These are phyloP conservation scores for Aspergillus hancockii DNA, from an alignment of 495 filamentous ascomycete species.

Conservation along the genomic window DNA sequence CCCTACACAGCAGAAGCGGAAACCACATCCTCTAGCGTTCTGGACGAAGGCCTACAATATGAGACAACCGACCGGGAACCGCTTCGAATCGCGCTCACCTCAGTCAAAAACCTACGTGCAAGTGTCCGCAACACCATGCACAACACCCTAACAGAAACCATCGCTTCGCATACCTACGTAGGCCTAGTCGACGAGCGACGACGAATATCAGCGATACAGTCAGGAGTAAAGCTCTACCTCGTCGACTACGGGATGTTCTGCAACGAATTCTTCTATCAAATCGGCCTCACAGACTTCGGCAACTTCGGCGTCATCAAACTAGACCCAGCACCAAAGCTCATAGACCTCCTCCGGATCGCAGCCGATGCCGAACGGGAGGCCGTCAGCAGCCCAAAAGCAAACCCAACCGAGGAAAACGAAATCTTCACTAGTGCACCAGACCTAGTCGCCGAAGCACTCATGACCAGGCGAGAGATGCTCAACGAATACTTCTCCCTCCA, in stretches of 20 bases:
- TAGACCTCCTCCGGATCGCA: conserved; percentile 70
- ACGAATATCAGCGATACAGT: conserved; percentile 88
- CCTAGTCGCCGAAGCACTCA: conserved; percentile 59
- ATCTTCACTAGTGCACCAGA: conserved; percentile 68
- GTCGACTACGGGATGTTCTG: conserved; percentile 90
- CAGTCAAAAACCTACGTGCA: conserved; percentile 78
- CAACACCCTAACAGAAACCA: conserved; percentile 82
- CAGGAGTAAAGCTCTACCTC: conserved; percentile 88
- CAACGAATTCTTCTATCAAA: conserved; percentile 94
- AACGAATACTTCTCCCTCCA: conserved; percentile 89
- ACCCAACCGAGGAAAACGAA: conserved; percentile 47
- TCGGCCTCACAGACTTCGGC: conserved; percentile 93
- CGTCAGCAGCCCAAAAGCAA: conserved; percentile 11
- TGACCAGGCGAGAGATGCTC: conserved; percentile 81
- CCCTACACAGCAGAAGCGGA: conserved; percentile 22
- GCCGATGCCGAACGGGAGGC: conserved; percentile 61
- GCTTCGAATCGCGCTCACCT: conserved; percentile 69
- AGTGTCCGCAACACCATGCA: conserved; percentile 84
- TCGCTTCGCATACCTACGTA: conserved; percentile 90
- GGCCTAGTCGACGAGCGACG: conserved; percentile 86
- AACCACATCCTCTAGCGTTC: conserved; percentile 19
- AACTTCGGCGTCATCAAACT: conserved; percentile 89
- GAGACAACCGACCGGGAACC: conserved; percentile 68
- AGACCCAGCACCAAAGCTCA: conserved; percentile 69
- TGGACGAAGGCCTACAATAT: conserved; percentile 62